Conservation (phyloP, 2,329 filamentous ascomycete genomes). For the Drechslerella coelobrocha region DNA sequence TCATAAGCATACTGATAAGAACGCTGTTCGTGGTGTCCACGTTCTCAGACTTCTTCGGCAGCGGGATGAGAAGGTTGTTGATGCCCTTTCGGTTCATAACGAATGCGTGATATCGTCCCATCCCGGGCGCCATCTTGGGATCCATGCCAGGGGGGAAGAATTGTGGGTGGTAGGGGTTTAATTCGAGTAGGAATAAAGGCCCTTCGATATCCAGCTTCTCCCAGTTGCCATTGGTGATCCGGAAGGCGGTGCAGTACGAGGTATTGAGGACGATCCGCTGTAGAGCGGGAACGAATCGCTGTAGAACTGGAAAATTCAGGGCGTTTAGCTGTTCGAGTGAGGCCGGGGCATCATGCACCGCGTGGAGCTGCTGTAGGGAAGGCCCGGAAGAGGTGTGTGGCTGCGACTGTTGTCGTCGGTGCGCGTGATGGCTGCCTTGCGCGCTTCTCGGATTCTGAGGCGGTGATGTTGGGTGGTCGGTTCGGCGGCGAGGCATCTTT, state of each 20-base stretch:
- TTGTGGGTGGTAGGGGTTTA: constrained; percentile 27
- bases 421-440: constrained; percentile 25
- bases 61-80: constrained; percentile 45
- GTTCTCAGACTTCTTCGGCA: constrained; percentile 36
- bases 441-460: constrained; percentile 19
- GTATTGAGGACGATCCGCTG: constrained; percentile 35
- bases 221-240: constrained; percentile 35
- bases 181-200: constrained; percentile 36
- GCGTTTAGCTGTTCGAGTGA: constrained; percentile 43
- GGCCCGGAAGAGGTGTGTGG: constrained; percentile 38
- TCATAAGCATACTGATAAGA: constrained; percentile 46
- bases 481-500: constrained; percentile 28
- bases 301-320: constrained; percentile 40
- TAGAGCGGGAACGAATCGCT: constrained; percentile 21
- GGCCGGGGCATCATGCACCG: constrained; percentile 35
- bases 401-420: constrained; percentile 38
- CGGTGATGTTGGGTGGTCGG: constrained; percentile 43
- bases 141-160: constrained; percentile 13
- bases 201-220: constrained; percentile 46
- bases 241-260: constrained; percentile 43
- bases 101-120: constrained; percentile 36
- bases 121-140: constrained; percentile 9
- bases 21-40: constrained; percentile 46
- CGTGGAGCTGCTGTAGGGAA: constrained; percentile 33
- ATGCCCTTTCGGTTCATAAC: constrained; percentile 41